Evolutionary conservation across 2,329 filamentous ascomycete genomes (phyloP).

Genomic region (Ilyonectria sp.): DNA sequence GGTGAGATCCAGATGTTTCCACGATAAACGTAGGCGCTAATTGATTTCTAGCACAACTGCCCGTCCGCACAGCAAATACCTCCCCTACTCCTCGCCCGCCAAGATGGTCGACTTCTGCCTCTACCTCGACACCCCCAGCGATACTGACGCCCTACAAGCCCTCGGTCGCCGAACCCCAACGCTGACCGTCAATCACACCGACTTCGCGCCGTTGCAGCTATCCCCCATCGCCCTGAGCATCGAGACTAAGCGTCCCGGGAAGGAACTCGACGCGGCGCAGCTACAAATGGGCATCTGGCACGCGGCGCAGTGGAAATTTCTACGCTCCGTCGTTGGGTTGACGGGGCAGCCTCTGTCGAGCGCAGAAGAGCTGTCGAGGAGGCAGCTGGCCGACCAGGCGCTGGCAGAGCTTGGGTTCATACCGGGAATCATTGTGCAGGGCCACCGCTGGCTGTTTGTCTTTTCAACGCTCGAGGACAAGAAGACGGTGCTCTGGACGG

Average conservation of each 20-base stretch:
- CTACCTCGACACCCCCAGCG: background rate
- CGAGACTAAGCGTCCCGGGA: slow-evolving; percentile 8
- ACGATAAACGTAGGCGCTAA: background rate
- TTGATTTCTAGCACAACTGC: slow-evolving; percentile 2
- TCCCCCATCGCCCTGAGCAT: slow-evolving; percentile 5
- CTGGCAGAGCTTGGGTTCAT: slow-evolving; percentile 22
- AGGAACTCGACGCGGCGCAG: background rate
- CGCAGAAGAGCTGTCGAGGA: background rate
- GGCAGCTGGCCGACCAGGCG: background rate
- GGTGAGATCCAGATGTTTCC: slow-evolving; percentile 4
- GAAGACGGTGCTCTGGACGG: slow-evolving; percentile 29
- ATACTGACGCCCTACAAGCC: background rate
- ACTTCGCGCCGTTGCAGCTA: slow-evolving; percentile 1
- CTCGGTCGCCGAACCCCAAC: background rate
- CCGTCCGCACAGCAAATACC: slow-evolving; percentile 10
- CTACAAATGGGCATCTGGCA: slow-evolving; percentile 10
- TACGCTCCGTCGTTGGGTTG: background rate
- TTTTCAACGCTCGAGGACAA: slow-evolving; percentile 24
- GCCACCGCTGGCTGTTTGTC: slow-evolving; percentile 26
- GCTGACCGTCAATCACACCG: slow-evolving; percentile 15
- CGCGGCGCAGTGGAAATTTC: background rate
- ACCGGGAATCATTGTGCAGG: slow-evolving; percentile 31
- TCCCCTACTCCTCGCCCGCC: background rate
- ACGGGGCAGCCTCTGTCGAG: background rate
- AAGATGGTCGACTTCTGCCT: slow-evolving; percentile 21